phyloP scores from a whole-genome alignment of 2,329 filamentous ascomycete species.

The Colletotrichum chlorophyti region DNA sequence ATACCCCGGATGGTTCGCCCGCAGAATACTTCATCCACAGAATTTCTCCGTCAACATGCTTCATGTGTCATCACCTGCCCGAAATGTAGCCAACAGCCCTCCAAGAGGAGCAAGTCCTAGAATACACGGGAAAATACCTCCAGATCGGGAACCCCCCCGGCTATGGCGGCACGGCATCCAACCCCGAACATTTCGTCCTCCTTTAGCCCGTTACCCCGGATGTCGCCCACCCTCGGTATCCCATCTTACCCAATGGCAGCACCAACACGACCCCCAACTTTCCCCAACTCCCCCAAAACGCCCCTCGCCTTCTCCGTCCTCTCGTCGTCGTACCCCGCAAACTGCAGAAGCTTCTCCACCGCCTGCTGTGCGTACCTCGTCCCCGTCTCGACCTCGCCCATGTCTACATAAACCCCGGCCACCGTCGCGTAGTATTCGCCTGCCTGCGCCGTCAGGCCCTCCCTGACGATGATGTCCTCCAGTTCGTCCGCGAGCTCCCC shows the following conservation, averaged over 20 bases:
- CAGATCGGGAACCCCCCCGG: too few species aligned
- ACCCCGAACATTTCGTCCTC: too few species aligned
- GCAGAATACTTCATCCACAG: neutral
- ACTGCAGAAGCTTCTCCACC: conserved; percentile 31
- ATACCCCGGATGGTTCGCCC: neutral
- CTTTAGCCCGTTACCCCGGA: too few species aligned
- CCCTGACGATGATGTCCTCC: conserved; percentile 29
- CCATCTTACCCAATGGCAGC: too few species aligned
- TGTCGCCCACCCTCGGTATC: too few species aligned
- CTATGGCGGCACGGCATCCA: too few species aligned
- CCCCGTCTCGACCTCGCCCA: conserved; percentile 31
- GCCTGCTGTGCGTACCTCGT: conserved; percentile 31
- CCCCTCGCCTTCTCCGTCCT: conserved; percentile 28
- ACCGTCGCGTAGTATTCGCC: conserved; percentile 34
- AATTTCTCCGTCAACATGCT: too few species aligned
- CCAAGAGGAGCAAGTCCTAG: too few species aligned
- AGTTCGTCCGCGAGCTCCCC: conserved; percentile 30
- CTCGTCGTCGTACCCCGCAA: conserved; percentile 32
- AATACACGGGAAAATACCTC: too few species aligned
- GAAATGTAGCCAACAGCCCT: too few species aligned
- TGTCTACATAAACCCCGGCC: conserved; percentile 30
- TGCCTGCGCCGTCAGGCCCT: conserved; percentile 33
- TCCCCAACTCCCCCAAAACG: conserved; percentile 19
- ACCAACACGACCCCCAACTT: conserved; percentile 8
- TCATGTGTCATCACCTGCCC: too few species aligned